phyloP scores from a whole-genome alignment of 2,329 filamentous ascomycete genomes.

The Conoideocrella luteorostrata region DNA sequence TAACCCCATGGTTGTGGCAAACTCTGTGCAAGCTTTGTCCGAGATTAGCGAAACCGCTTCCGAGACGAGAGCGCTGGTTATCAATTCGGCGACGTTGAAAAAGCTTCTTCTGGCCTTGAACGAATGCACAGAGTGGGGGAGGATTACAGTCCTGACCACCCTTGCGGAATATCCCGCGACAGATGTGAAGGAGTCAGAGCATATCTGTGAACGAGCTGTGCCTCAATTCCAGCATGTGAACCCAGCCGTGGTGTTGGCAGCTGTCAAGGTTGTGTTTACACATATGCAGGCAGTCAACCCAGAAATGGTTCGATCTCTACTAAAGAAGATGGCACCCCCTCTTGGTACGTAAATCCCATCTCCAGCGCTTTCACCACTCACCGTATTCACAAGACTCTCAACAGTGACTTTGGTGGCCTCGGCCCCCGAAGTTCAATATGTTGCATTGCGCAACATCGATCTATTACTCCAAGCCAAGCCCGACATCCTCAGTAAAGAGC shows the following conservation, averaged over 20 bases:
- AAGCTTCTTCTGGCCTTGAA: conserved; percentile 95
- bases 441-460: conserved; percentile 92
- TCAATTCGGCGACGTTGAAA: conserved; percentile 79
- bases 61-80: conserved; percentile 78
- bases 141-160: conserved; percentile 87
- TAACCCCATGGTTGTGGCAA: conserved; percentile 98
- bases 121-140: conserved; percentile 97
- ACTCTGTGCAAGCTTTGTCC: conserved; percentile 86
- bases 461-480: conserved; percentile 91
- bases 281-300: conserved; percentile 83
- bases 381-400: no score
- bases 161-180: conserved; percentile 78
- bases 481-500: conserved; percentile 93
- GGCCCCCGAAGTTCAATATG: conserved; percentile 94
- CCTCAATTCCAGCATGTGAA: conserved; percentile 99
- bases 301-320: conserved; percentile 75
- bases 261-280: conserved; percentile 94
- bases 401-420: conserved; percentile 94
- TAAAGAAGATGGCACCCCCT: conserved; percentile 98
- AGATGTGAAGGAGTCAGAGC: conserved; percentile 95
- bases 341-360: conserved; percentile 53
- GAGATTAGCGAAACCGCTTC: conserved; percentile 89
- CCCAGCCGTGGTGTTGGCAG: conserved; percentile 91
- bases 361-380: neutral
- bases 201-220: conserved; percentile 92